Base-by-base conservation (phyloP, 768 basidiomycete genomes). In the Phylloporus sp. region DNA sequence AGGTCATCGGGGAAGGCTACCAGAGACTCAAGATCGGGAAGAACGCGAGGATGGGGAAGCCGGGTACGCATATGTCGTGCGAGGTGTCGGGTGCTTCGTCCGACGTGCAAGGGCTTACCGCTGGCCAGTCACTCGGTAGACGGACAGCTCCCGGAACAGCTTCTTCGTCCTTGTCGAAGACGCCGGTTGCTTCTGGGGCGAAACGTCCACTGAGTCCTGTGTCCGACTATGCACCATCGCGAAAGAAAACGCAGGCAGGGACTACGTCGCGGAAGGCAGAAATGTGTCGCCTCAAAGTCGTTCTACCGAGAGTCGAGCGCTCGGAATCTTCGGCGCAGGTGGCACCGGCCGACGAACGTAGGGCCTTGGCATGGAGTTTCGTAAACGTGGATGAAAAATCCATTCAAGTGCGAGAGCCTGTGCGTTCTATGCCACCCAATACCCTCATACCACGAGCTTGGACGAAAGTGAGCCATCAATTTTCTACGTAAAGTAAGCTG, bases 391-490 rank as follows among this genome's bases (percentile, higher is more conserved):
- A 22, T 22, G 34, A 31, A 33, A 22, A 18, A 4, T 21, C 22
- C 0, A 13, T 23, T 9, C 20, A 1, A 28, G 38, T n/a, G 17
- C 27, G 15, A 13, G 44, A 43, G 5, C 6, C 11, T 14, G 5
- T 6, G 7, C 26, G n/a, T 13, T 3, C 35, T 13, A 15, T 23
- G 4, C 36, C 35, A 31, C 32, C 54, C 0, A 38, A 44, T 31
- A 26, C 43, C 29, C 32, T 10, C 15, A 23, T 22, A 27, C 64
- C 64, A 15, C 51, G 66, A 29, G 54, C 60, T 17, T 65, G 64
- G 66, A 54, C 61, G 9, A 58, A 52, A 9, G 64, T 65, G 39
- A 65, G 62, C 32, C 34, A 46, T 20, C 17, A 17, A 4, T 42
- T 5, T 23, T 24, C 38, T 6, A 14, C 28, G 33, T 8, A 10